phyloP scores from a whole-genome alignment of 345 rosid genomes.

The Hevea brasiliensis region DNA sequence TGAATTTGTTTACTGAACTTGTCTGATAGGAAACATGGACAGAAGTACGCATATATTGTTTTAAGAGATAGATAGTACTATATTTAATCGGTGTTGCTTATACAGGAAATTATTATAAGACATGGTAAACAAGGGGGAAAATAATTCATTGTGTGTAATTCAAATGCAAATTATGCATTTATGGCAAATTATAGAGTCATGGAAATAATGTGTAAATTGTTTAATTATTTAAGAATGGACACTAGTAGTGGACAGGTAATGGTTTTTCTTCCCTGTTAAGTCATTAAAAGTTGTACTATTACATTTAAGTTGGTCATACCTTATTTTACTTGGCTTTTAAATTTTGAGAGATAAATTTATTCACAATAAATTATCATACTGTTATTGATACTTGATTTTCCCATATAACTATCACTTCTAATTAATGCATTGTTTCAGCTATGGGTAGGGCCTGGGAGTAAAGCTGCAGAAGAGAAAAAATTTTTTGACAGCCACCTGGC shows the following conservation, averaged over 20 bases:
- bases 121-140: neutral
- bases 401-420: constrained; percentile 17
- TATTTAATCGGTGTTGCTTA: neutral
- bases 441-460: constrained; percentile 98
- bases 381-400: neutral
- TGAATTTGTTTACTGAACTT: neutral
- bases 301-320: neutral
- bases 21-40: neutral
- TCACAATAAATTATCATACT: neutral
- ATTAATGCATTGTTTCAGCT: constrained; percentile 53
- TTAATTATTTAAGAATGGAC: neutral
- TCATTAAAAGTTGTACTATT: neutral
- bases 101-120: neutral
- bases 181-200: neutral
- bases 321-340: neutral
- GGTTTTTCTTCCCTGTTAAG: neutral
- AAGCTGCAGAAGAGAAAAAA: constrained; percentile 83
- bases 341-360: neutral
- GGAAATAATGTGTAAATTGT: neutral
- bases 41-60: no score
- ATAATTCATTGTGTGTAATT: neutral
- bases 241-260: neutral
- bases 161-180: neutral
- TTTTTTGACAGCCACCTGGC: constrained; percentile 89
- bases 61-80: no score